Percentiles rank a stretch among this genome's conserved stretches.
phyloP scores from a whole-genome alignment of 2,329 filamentous ascomycete genomes.

The Penicillium brevicompactum region DNA sequence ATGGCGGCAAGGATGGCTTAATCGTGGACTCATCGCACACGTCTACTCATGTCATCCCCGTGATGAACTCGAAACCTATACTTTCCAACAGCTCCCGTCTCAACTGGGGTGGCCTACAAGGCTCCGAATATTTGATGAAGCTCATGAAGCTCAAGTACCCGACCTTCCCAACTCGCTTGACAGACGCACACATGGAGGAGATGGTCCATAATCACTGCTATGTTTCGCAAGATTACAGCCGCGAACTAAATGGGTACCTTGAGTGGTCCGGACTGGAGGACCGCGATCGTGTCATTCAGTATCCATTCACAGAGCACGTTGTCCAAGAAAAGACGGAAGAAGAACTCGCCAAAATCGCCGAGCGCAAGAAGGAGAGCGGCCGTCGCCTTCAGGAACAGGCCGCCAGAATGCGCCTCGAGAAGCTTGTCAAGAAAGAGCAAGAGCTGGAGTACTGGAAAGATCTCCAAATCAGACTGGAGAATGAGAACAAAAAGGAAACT shows the following conservation, averaged over 20 bases:
- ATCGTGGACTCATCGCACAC: slow-evolving; percentile 92
- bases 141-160: slow-evolving; percentile 90
- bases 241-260: slow-evolving; percentile 73
- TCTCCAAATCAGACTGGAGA: slow-evolving; percentile 70
- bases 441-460: slow-evolving; percentile 93
- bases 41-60: slow-evolving; percentile 91
- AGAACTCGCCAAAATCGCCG: slow-evolving; percentile 84
- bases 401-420: slow-evolving; percentile 94
- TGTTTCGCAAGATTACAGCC: slow-evolving; percentile 78
- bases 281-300: slow-evolving; percentile 84
- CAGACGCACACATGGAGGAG: slow-evolving; percentile 80
- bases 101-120: slow-evolving; percentile 93
- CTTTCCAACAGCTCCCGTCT: slow-evolving; percentile 82
- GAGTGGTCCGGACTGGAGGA: slow-evolving; percentile 94
- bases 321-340: slow-evolving; percentile 91
- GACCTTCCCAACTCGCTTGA: slow-evolving; percentile 82
- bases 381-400: slow-evolving; percentile 91
- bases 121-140: slow-evolving; percentile 87
- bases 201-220: slow-evolving; percentile 90
- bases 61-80: slow-evolving; percentile 81
- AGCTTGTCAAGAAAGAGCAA: slow-evolving; percentile 92
- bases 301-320: slow-evolving; percentile 89
- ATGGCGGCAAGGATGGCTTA: slow-evolving; percentile 81
- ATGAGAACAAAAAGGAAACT: slow-evolving; percentile 87
- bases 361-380: slow-evolving; percentile 93